Base-by-base conservation (phyloP, 169 alveolate species). In the Babesia bigemina region DNA sequence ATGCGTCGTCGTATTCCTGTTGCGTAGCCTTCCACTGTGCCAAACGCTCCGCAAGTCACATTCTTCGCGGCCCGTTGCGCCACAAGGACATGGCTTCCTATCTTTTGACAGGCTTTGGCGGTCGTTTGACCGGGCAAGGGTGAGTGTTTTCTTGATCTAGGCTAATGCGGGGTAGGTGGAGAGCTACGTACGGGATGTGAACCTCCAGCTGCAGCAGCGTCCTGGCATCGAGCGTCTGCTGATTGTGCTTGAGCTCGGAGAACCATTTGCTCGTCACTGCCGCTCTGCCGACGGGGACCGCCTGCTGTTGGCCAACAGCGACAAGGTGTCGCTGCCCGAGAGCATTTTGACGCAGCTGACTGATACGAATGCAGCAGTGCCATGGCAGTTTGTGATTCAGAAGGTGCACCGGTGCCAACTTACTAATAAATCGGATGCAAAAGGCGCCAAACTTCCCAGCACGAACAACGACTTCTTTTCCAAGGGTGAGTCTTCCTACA, bases 251-350 rank as follows among this genome's bases (percentile, higher is more conserved):
- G 86, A 83, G 48, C 83, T 70, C 14, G 78, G 86, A 13, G 90
- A 83, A 12, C 69, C 76, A 2, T 83, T 83, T 60, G 53, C 73
- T 56, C 66, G 86, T 21, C 49, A 59, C 6, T 55, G 62, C 45
- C 69, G 77, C 50, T 47, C 71, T 24, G 86, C 63, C 7, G 86
- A 83, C 24, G 90, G 90, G 39, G 21, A 44, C 16, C 71, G 49
- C 26, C 28, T 75, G n/a, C 75, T 26, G 24, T 36, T 75, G 45
- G 61, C 70, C 26, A 69, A 83, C 72, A 74, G 84, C 77, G 86
- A 83, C 72, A 83, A 83, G 71, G 90, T 61, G 21, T 76, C 75
- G 29, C 59, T 83, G 42, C 90, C 90, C 28, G 83, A 47, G 56
- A 33, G 70, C 60, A 49, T 83, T 44, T 74, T 75, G 47, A 56